Conservation (phyloP, 495 filamentous ascomycete species). For the Podospora comata region DNA sequence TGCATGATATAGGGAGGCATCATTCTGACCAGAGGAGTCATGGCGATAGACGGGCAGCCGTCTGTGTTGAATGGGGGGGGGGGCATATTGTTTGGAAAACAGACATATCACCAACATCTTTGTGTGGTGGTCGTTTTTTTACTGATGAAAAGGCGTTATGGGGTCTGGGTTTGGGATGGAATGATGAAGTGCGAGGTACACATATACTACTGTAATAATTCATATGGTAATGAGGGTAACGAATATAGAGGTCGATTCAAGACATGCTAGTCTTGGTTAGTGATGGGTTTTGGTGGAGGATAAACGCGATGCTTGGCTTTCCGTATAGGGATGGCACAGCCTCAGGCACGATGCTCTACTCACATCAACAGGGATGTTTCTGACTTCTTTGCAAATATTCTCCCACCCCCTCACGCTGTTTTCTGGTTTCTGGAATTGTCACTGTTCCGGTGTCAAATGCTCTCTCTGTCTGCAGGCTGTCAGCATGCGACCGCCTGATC, state of each 20-base stretch:
- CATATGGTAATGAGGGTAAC: conserved; percentile 7
- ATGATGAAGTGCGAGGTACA: neutral
- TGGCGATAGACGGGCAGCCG: neutral
- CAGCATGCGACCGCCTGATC: neutral
- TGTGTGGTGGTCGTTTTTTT: neutral
- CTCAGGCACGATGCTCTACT: neutral
- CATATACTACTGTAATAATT: conserved; percentile 3
- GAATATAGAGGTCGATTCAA: neutral
- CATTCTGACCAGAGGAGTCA: neutral
- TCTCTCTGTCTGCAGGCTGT: too few species aligned
- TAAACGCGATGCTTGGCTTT: too few species aligned
- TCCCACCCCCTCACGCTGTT: too few species aligned
- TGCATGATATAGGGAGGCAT: neutral
- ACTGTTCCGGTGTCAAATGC: too few species aligned
- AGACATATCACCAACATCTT: neutral
- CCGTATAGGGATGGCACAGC: too few species aligned
- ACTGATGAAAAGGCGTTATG: neutral
- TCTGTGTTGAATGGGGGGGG: neutral
- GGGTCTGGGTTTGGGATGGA: neutral
- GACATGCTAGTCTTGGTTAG: neutral
- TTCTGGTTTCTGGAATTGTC: too few species aligned
- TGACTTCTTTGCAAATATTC: too few species aligned
- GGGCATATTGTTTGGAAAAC: conserved; percentile 3
- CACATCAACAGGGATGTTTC: too few species aligned
- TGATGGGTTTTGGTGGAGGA: neutral